phyloP scores from a whole-genome alignment of 2,329 filamentous ascomycete species.

The Colletotrichum plurivorum region DNA sequence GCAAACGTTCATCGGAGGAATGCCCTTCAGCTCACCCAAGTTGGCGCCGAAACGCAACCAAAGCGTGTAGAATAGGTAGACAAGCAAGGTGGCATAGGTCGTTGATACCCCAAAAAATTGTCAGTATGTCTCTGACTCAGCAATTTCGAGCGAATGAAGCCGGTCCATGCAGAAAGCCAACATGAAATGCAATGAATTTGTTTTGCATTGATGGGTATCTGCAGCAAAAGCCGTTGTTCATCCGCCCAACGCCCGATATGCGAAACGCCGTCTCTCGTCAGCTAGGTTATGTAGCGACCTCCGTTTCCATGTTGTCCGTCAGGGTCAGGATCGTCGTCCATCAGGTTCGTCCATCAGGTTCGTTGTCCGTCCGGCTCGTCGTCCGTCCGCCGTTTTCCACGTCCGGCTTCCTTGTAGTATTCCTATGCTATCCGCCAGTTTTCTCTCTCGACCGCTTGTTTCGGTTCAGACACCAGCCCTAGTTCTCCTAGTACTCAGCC shows the following conservation, averaged over 20 bases:
- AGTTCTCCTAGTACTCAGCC: not conserved
- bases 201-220: slow-evolving; percentile 35
- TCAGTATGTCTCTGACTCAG: slow-evolving; percentile 14
- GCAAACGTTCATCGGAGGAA: slow-evolving; percentile 2
- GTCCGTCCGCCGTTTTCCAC: no score
- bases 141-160: no score
- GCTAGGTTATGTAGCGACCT: not conserved
- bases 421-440: no score
- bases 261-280: slow-evolving; percentile 22
- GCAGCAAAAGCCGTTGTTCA: slow-evolving; percentile 20
- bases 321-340: no score
- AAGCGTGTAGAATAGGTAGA: not conserved
- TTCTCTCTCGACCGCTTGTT: not conserved
- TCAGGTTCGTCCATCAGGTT: no score
- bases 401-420: no score
- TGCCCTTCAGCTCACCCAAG: not conserved
- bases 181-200: slow-evolving; percentile 19
- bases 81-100: slow-evolving; percentile 6
- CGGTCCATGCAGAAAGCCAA: not conserved
- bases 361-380: no score
- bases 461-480: not conserved
- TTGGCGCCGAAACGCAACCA: not conserved
- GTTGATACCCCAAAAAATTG: slow-evolving; percentile 30
- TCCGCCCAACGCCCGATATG: slow-evolving; percentile 38
- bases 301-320: no score